A percentile compares a stretch with the other conserved stretches of the same genome.
phyloP scores from a whole-genome alignment of 208 protist genomes.

The Kentomonas sorsogonicus region DNA sequence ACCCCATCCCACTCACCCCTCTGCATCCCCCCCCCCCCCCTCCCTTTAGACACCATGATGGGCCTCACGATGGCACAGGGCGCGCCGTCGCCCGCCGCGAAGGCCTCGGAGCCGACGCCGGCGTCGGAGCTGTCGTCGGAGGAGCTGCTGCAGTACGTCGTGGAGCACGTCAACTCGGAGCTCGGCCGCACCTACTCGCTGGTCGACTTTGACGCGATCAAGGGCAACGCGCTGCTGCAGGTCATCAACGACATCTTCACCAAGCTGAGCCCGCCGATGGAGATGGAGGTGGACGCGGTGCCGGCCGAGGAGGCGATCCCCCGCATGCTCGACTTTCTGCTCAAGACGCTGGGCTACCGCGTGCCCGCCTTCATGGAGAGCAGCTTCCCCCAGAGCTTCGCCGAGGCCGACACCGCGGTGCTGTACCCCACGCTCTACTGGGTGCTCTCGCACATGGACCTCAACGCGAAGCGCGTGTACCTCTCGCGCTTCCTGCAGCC shows the following conservation, averaged over 20 bases:
- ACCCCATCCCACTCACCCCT: too few species aligned
- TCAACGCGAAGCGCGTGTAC: conserved; percentile 89
- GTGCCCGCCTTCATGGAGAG: conserved; percentile 60
- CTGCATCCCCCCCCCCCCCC: too few species aligned
- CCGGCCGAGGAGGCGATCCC: conserved; percentile 40
- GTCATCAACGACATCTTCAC: conserved; percentile 83
- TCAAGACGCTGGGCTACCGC: conserved; percentile 78
- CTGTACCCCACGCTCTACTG: conserved; percentile 89
- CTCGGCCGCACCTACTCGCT: conserved; percentile 73
- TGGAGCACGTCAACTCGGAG: conserved; percentile 74
- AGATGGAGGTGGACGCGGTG: conserved; percentile 49
- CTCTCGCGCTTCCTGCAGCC: conserved; percentile 81
- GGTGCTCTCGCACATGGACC: conserved; percentile 81
- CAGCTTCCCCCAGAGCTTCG: conserved; percentile 74
- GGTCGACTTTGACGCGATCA: conserved; percentile 82
- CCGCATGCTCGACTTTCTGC: conserved; percentile 76
- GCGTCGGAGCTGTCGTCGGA: conserved; percentile 40
- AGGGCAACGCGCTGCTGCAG: conserved; percentile 63
- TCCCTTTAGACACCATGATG: too few species aligned
- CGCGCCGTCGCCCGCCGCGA: too few species aligned
- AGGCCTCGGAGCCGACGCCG: conserved; percentile 5
- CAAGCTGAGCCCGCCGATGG: conserved; percentile 50
- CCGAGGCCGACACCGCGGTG: conserved; percentile 63
- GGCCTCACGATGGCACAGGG: too few species aligned
- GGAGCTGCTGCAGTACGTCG: conserved; percentile 73